Conservation (phyloP, 139 green algal species). For the Parachlorella kessleri region DNA sequence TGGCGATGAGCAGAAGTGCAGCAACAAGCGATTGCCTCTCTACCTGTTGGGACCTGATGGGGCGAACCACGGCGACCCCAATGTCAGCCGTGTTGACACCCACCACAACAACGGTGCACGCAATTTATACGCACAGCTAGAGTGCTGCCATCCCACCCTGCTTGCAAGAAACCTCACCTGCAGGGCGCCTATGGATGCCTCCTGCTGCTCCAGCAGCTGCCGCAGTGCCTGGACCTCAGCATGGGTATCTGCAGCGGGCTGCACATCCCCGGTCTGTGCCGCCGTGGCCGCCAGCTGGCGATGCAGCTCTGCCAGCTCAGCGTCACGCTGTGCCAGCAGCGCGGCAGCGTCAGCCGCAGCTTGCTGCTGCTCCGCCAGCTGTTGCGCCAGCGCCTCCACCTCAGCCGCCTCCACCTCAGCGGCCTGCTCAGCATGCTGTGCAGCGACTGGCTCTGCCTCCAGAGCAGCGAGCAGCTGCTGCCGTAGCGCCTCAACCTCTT, state of each 20-base stretch:
- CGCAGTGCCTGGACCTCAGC: neutral
- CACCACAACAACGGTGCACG: too few relatives aligned
- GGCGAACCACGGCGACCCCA: too few relatives aligned
- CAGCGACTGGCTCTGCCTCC: conserved; percentile 7
- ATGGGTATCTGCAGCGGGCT: neutral
- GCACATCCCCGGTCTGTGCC: neutral
- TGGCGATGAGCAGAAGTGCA: too few relatives aligned
- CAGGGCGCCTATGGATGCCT: neutral
- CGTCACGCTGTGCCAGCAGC: conserved; percentile 4
- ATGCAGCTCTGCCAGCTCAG: neutral
- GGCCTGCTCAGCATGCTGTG: neutral
- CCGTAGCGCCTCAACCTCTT: neutral
- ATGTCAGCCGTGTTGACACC: too few relatives aligned
- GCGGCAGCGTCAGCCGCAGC: neutral
- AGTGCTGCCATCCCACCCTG: too few relatives aligned
- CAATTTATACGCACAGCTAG: too few relatives aligned
- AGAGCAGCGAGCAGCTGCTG: neutral
- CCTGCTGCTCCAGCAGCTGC: neutral
- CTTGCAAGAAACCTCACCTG: too few relatives aligned
- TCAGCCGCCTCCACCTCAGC: neutral
- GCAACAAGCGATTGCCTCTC: too few relatives aligned
- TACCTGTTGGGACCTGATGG: too few relatives aligned
- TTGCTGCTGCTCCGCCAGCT: neutral
- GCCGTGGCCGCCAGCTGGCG: neutral
- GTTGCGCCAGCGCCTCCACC: neutral